A percentile compares a stretch with the other conserved stretches of the same genome.
Conservation (phyloP, 345 rosid genomes). For the Diplotaxis tenuifolia region DNA sequence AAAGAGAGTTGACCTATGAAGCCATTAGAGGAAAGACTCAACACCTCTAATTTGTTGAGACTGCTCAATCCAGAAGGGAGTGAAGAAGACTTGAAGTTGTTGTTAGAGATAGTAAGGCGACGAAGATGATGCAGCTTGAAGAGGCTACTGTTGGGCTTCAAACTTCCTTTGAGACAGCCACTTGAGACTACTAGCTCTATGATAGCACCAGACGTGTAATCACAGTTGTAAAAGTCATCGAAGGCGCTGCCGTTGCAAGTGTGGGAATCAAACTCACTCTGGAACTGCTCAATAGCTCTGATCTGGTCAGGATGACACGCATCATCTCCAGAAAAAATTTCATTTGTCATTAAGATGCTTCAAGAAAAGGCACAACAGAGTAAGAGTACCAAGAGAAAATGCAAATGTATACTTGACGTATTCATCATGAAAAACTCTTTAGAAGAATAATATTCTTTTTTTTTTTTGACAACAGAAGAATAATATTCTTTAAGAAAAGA, state of each 20-base stretch:
- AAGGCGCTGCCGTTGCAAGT: background rate
- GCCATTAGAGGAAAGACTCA: constrained; percentile 11
- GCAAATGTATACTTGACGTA: no score
- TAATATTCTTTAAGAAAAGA: no score
- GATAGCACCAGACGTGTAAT: background rate
- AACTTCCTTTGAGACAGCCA: background rate
- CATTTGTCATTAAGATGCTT: no score
- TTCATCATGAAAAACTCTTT: no score
- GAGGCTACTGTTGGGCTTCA: constrained; percentile 26
- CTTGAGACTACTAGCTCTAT: background rate
- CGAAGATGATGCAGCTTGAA: constrained; percentile 3
- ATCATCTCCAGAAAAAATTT: no score
- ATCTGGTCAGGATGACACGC: constrained; percentile 2
- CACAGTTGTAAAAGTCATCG: background rate
- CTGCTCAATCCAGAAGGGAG: constrained; percentile 1
- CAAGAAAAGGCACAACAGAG: no score
- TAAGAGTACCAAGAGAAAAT: no score
- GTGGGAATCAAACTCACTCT: constrained; percentile 14
- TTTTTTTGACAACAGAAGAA: no score
- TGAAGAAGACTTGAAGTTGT: constrained; percentile 22
- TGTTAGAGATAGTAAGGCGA: background rate
- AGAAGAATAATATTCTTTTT: no score
- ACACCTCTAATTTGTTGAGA: constrained; percentile 3
- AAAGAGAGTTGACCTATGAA: constrained; percentile 15
- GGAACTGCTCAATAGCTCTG: background rate